Evolutionary conservation across 2,329 filamentous ascomycete species (phyloP).

Genomic region (Beauveria varroae): DNA sequence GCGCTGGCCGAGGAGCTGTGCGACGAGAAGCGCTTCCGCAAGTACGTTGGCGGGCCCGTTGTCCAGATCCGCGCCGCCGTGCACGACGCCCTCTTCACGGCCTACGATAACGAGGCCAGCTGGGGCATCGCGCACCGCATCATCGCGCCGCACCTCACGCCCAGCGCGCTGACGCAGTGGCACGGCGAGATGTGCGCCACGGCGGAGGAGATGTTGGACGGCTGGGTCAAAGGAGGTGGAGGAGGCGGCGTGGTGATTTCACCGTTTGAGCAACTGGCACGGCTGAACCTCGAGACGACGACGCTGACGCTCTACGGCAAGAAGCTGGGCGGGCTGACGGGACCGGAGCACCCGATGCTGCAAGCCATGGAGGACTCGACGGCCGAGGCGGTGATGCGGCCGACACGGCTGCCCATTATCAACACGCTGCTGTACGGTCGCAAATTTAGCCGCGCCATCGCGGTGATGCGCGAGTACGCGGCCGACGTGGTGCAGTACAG

Average conservation of each 20-base stretch:
- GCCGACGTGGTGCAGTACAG: slow-evolving; percentile 50
- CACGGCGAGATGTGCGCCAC: slow-evolving; percentile 43
- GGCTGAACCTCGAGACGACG: slow-evolving; percentile 44
- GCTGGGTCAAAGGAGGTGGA: slow-evolving; percentile 33
- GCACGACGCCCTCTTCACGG: slow-evolving; percentile 45
- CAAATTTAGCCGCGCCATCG: slow-evolving; percentile 48
- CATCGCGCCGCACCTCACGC: slow-evolving; percentile 37
- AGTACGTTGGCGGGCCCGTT: slow-evolving; percentile 45
- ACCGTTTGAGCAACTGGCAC: slow-evolving; percentile 42
- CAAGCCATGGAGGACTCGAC: slow-evolving; percentile 48
- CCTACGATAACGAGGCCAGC: slow-evolving; percentile 38
- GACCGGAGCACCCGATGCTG: slow-evolving; percentile 40
- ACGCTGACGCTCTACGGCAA: slow-evolving; percentile 45
- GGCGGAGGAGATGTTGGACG: slow-evolving; percentile 40
- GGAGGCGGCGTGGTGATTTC: slow-evolving; percentile 29
- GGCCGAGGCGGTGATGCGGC: slow-evolving; percentile 47
- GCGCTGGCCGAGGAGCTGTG: slow-evolving; percentile 43
- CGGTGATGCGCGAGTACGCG: slow-evolving; percentile 46
- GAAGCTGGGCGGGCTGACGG: slow-evolving; percentile 38
- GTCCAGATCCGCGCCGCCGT: slow-evolving; percentile 44
- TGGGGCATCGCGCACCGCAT: slow-evolving; percentile 47
- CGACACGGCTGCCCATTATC: slow-evolving; percentile 41
- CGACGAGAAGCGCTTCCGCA: slow-evolving; percentile 46
- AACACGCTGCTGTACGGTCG: slow-evolving; percentile 44
- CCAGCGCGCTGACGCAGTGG: slow-evolving; percentile 23